These are phyloP conservation scores for Hypericum perforatum DNA, from an alignment of 345 rosid genomes.

Conservation along the genomic window DNA sequence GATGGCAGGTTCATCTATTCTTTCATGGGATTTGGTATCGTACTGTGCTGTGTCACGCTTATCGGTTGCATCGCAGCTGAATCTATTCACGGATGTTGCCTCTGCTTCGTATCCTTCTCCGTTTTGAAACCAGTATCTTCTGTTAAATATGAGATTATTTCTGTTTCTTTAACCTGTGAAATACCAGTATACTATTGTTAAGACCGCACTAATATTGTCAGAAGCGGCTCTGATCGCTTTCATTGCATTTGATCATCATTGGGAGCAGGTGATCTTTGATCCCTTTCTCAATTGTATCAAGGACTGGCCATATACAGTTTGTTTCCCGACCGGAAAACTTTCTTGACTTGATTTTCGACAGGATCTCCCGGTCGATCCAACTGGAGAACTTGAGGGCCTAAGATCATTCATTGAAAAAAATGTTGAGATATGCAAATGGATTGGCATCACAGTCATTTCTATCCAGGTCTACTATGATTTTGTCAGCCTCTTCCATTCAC, in stretches of 20 bases:
- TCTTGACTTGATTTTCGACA: constrained; percentile 16
- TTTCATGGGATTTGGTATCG: constrained; percentile 77
- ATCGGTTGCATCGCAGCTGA: constrained; percentile 93
- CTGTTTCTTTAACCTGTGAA: no score
- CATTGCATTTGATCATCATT: constrained; percentile 65
- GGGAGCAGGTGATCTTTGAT: constrained; percentile 57
- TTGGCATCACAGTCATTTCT: constrained; percentile 50
- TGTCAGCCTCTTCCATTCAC: neutral
- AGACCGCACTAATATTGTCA: constrained; percentile 40
- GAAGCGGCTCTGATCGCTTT: constrained; percentile 76
- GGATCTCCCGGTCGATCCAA: constrained; percentile 87
- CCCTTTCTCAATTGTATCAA: neutral
- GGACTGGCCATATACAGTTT: neutral
- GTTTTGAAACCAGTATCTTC: no score
- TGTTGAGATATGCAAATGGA: constrained; percentile 70
- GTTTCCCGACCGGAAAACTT: neutral
- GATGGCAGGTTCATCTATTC: constrained; percentile 88
- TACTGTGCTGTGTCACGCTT: constrained; percentile 51
- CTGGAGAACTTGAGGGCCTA: constrained; percentile 72
- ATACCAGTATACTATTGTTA: constrained; percentile 58
- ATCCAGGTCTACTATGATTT: constrained; percentile 44
- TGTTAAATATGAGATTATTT: no score
- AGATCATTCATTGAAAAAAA: constrained; percentile 57
- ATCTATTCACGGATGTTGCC: constrained; percentile 71
- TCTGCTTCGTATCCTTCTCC: constrained; percentile 82